Conservation (phyloP, 371 early-diverging fungal genomes). For the Parasitella parasitica region DNA sequence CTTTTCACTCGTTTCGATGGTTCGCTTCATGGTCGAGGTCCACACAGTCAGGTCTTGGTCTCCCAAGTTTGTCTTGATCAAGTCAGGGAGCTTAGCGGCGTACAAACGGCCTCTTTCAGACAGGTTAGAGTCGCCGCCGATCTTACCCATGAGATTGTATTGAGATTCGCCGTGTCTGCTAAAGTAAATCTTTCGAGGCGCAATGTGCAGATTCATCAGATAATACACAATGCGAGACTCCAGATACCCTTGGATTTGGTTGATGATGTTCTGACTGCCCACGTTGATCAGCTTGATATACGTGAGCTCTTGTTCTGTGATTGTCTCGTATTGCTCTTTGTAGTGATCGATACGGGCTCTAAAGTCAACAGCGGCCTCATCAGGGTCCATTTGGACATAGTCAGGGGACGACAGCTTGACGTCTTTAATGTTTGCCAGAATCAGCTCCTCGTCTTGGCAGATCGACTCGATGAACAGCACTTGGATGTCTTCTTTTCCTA, state of each 20-base stretch:
- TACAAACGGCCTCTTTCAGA: slow-evolving; percentile 88
- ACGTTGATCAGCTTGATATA: slow-evolving; percentile 95
- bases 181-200: slow-evolving; percentile 91
- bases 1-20: slow-evolving; percentile 84
- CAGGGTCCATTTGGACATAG: slow-evolving; percentile 72
- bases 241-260: slow-evolving; percentile 90
- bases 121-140: slow-evolving; percentile 94
- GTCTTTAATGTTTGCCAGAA: slow-evolving; percentile 89
- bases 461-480: slow-evolving; percentile 95
- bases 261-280: slow-evolving; percentile 86
- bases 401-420: slow-evolving; percentile 96
- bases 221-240: slow-evolving; percentile 95
- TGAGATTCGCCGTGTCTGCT: slow-evolving; percentile 91
- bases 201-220: slow-evolving; percentile 97
- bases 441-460: slow-evolving; percentile 86
- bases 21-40: slow-evolving; percentile 94
- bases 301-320: slow-evolving; percentile 74
- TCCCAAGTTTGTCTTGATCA: slow-evolving; percentile 74
- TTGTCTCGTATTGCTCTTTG: slow-evolving; percentile 85
- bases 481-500: slow-evolving; percentile 72
- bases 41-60: slow-evolving; percentile 83
- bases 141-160: slow-evolving; percentile 83
- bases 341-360: slow-evolving; percentile 89
- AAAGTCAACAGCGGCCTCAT: slow-evolving; percentile 75
- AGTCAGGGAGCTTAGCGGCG: slow-evolving; percentile 77